These are phyloP conservation scores for Microbotryum saponariae DNA, from an alignment of 1,284 basidiomycete genomes.

Conservation along the genomic window DNA sequence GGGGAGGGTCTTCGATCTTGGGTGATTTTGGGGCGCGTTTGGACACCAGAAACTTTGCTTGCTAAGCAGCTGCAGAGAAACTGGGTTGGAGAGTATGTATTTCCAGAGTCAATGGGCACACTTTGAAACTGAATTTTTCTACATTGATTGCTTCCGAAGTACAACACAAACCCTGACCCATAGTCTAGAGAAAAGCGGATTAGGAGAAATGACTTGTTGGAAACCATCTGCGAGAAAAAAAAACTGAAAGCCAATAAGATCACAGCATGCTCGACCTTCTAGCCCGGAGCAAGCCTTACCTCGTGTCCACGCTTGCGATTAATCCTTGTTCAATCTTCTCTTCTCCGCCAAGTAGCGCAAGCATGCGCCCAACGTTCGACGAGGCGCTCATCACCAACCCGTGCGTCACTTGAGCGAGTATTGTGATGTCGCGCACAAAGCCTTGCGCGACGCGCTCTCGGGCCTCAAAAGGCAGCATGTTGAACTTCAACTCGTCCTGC, in stretches of 20 bases:
- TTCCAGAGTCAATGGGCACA: too few species aligned
- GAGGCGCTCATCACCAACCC: constrained; percentile 32
- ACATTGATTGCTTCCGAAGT: too few species aligned
- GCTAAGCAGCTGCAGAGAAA: too few species aligned
- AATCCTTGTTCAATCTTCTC: constrained; percentile 2
- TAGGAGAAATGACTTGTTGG: constrained; percentile 23
- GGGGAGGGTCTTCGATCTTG: too few species aligned
- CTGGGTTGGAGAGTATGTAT: too few species aligned
- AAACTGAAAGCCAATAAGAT: background rate
- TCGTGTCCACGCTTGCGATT: constrained; percentile 30
- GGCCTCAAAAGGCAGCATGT: constrained; percentile 15
- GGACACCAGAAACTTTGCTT: too few species aligned
- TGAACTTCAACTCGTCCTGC: constrained; percentile 33
- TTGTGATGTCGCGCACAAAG: constrained; percentile 34
- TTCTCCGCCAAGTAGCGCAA: constrained; percentile 24
- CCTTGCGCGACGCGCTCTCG: constrained; percentile 16
- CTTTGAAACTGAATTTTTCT: too few species aligned
- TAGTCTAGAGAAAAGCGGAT: background rate
- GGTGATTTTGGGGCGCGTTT: too few species aligned
- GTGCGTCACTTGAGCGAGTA: constrained; percentile 22
- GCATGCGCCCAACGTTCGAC: constrained; percentile 34
- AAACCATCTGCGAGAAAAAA: constrained; percentile 22
- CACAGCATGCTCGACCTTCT: too few species aligned
- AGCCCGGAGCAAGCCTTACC: constrained; percentile 7
- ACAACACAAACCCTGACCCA: too few species aligned